phyloP scores from a whole-genome alignment of 257 asterid genomes.

The Pogostemon cablin region DNA sequence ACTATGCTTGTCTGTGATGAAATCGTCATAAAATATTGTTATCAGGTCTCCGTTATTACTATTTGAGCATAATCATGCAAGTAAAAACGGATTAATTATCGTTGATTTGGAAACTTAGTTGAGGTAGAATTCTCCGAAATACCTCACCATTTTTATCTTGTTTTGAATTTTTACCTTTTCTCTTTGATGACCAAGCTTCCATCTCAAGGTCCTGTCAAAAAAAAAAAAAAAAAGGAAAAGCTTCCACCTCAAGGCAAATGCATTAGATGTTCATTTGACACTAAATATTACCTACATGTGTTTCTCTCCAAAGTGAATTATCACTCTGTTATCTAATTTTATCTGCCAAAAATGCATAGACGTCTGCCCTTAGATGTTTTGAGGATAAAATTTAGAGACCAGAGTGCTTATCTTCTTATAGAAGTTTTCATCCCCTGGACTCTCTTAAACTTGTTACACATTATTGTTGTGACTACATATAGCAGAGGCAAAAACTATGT shows the following conservation, averaged over 20 bases:
- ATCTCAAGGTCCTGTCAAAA: neutral
- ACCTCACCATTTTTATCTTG: neutral
- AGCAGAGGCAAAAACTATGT: neutral
- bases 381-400: neutral
- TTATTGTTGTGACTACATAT: neutral
- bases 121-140: neutral
- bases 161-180: neutral
- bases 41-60: neutral
- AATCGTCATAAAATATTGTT: neutral
- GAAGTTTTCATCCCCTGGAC: neutral
- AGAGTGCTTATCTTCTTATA: neutral
- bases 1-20: neutral
- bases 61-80: conserved; percentile 5
- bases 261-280: neutral
- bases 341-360: neutral
- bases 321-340: neutral
- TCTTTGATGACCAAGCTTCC: neutral
- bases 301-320: neutral
- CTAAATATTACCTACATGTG: neutral
- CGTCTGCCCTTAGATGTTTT: neutral
- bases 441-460: conserved; percentile 4
- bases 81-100: neutral
- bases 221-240: neutral
- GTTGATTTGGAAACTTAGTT: neutral
- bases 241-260: neutral